A percentile compares a stretch with the other conserved stretches of the same genome.
These are phyloP conservation scores for Lachnellula occidentalis DNA, from an alignment of 2,329 filamentous ascomycete genomes.

Conservation along the genomic window DNA sequence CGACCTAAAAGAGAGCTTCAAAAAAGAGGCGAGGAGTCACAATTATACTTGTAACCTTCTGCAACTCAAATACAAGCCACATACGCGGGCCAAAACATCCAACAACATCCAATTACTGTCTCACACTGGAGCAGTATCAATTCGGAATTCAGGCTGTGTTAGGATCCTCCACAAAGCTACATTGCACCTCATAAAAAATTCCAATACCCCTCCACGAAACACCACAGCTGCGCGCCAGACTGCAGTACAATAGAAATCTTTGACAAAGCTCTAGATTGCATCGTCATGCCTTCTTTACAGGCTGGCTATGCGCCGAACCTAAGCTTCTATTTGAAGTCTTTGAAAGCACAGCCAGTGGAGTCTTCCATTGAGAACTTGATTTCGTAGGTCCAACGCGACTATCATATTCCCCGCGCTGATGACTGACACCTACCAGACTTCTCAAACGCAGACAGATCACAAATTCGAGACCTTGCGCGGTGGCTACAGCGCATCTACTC, in stretches of 20 bases:
- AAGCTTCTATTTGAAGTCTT: constrained; percentile 70
- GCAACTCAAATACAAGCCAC: background rate
- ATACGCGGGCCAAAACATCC: background rate
- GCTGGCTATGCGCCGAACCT: constrained; percentile 64
- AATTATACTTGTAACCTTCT: background rate
- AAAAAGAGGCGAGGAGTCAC: background rate
- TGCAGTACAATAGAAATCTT: background rate
- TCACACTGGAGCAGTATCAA: too few species aligned
- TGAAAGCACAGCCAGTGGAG: constrained; percentile 72
- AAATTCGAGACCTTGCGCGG: constrained; percentile 81
- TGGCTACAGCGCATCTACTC: constrained; percentile 85
- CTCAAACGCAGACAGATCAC: constrained; percentile 88
- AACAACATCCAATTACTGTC: too few species aligned
- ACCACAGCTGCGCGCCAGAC: background rate
- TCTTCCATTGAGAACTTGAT: constrained; percentile 78
- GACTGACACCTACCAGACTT: constrained; percentile 43
- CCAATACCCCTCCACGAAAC: background rate
- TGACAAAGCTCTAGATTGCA: background rate
- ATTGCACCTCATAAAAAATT: background rate
- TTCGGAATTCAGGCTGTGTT: too few species aligned
- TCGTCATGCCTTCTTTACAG: constrained; percentile 44
- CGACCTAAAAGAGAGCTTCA: background rate
- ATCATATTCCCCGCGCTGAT: constrained; percentile 11
- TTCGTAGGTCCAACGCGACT: constrained; percentile 47
- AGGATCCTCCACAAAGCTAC: too few species aligned